Evolutionary conservation across 306 rosid species (phyloP), one percentile per base, ranked within the genome.

Genomic region (Dryas alaskensis): DNA sequence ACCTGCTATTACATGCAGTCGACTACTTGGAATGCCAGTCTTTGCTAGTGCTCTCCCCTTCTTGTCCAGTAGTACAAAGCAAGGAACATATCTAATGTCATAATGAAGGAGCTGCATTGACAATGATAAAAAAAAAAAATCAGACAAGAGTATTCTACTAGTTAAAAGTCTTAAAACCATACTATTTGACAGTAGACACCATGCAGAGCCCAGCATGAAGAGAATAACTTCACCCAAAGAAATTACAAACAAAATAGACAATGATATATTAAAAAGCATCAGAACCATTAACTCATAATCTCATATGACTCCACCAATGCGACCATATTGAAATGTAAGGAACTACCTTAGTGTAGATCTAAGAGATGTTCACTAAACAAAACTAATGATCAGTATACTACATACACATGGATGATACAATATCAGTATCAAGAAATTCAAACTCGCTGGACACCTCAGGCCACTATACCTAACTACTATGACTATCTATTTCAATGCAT

Each of bases 51-150:
- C 97, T 72, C 76, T 89, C 65, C 97, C 97, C 7, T 85, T 83
- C 82, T 85, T 83, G 90, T 90, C 98, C 61, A 93, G 79, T 69
- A 90, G 79, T 67, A 93, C 96, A 75, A 93, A 93, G 87, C 97
- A 93, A 9, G 96, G 98, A 40, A 93, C 98, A 75, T 93, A 93
- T 66, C 82, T 75, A 49, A 93, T 87, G 77, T 84, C 98, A 75
- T 93, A 93, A 75, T 89, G 88, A 74, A 93, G 93, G 58, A 89
- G 87, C 98, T 93, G 90, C 88, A 89, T 49, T 19, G 62, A 45
- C 42, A 80, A 57, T 9, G 42, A 65, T 53, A 43, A 54, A 73
- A 40, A 71, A 71, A 19, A 19, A 51, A 43, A 55, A 48, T 70
- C 81, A 80, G 76, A 61, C 67, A 55, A 31, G 37, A 31, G 37